These are phyloP conservation scores for Sclerotinia nivalis DNA, from an alignment of 2,329 filamentous ascomycete species.

Conservation along the genomic window DNA sequence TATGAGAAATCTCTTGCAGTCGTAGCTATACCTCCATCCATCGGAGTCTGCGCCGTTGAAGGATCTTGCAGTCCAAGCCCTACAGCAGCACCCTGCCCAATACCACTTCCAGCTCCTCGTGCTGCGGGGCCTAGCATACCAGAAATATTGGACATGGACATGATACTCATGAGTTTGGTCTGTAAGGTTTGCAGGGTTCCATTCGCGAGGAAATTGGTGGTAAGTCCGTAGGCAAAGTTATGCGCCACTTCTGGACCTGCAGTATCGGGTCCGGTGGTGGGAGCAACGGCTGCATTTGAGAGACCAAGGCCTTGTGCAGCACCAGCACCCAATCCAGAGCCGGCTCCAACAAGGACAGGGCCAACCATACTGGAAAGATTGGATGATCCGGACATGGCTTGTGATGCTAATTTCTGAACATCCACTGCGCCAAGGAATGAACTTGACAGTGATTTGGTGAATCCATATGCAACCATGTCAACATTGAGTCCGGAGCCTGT, in stretches of 20 bases:
- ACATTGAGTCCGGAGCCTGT: neutral
- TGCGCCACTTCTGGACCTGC: constrained; percentile 12
- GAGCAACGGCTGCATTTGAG: neutral
- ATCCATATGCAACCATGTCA: constrained; percentile 5
- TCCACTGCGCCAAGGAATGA: constrained; percentile 20
- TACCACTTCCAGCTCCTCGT: constrained; percentile 17
- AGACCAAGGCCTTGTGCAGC: constrained; percentile 13
- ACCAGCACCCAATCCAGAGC: constrained; percentile 15
- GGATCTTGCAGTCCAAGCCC: constrained; percentile 19
- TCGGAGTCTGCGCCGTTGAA: constrained; percentile 1
- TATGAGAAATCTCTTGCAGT: constrained; percentile 12
- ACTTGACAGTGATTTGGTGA: constrained; percentile 21
- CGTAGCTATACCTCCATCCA: constrained; percentile 15
- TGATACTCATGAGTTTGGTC: constrained; percentile 14
- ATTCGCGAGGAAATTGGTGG: constrained; percentile 19
- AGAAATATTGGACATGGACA: constrained; percentile 1
- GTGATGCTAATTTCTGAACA: constrained; percentile 9
- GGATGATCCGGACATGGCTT: constrained; percentile 20
- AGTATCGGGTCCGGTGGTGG: neutral
- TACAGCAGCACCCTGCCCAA: constrained; percentile 18
- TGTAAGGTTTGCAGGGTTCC: constrained; percentile 1
- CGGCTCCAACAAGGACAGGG: constrained; percentile 9
- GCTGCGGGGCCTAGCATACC: constrained; percentile 11
- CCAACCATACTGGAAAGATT: constrained; percentile 11
- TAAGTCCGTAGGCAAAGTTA: constrained; percentile 17